Evolutionary conservation across 176 grass and related monocot species (phyloP), one percentile per base, ranked within the genome.

Genomic region (Phyllostachys edulis): DNA sequence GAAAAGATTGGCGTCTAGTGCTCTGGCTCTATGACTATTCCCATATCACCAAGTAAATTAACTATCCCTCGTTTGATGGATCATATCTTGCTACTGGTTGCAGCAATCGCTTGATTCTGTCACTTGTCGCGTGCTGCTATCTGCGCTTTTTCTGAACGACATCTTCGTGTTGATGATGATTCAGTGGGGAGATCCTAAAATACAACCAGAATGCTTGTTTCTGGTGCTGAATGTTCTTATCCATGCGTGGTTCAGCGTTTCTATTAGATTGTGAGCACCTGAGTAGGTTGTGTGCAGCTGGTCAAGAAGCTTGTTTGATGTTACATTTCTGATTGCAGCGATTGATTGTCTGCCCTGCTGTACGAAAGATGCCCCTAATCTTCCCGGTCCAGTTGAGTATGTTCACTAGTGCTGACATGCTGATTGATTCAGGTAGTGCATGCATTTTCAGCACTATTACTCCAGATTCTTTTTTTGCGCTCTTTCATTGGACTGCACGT

Each of bases 271-370:
- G 18, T 41, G 49, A 57, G 20, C 46, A 36, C 23, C 36, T n/a
- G 77, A 23, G 46, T 74, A 80, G 77, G 80, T 80, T 55, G 68
- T 60, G 78, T 49, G 61, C 39, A 5, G 63, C 49, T 6, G 85
- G 77, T 59, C 49, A 4, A 7, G 47, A 17, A 29, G 5, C 21
- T 67, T 52, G n/a, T 51, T 51, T 47, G 72, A 40, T n/a, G 15
- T 6, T 73, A 20, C 38, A 17, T 52, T 60, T 76, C 26, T 63
- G 69, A 67, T 81, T 68, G 78, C 70, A 20, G 47, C 61, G 70
- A 87, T 81, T 79, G 70, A 87, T 87, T 81, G 69, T 56, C 77
- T 20, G 36, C 37, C 1, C 14, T 17, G 56, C 56, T 64, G 84
- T 75, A 36, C 44, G 55, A 36, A 8, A 62, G 20, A 50, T 42